These are phyloP conservation scores for Anthracocystis setariae DNA, from an alignment of 1,284 basidiomycete genomes.

Conservation along the genomic window DNA sequence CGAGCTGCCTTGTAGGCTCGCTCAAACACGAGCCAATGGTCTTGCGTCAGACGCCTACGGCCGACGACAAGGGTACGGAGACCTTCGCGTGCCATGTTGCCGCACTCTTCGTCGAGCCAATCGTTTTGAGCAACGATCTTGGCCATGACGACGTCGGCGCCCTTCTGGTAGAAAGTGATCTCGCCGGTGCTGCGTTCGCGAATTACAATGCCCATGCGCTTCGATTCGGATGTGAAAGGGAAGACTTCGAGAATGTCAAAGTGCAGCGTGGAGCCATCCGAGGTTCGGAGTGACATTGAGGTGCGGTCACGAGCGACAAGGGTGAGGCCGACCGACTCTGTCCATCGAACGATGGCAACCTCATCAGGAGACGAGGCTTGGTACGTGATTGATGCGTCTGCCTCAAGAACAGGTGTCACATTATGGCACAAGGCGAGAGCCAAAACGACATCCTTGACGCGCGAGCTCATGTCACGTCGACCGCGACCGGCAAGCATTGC, in stretches of 20 bases:
- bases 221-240: constrained; percentile 96
- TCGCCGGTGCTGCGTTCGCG: constrained; percentile 80
- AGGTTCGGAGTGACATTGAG: constrained; percentile 72
- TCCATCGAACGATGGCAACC: constrained; percentile 99
- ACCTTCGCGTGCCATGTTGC: constrained; percentile 98
- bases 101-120: constrained; percentile 98
- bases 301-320: constrained; percentile 88
- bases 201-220: constrained; percentile 98
- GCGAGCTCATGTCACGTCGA: constrained; percentile 90
- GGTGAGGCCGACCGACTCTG: constrained; percentile 89
- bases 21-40: constrained; percentile 81
- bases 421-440: constrained; percentile 97
- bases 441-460: constrained; percentile 92
- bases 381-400: constrained; percentile 92
- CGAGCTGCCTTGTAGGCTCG: constrained; percentile 81
- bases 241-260: constrained; percentile 94
- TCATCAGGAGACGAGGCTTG: constrained; percentile 99
- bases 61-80: constrained; percentile 92
- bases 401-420: constrained; percentile 92
- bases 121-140: constrained; percentile 94
- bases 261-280: constrained; percentile 69
- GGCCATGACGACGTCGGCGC: constrained; percentile 96
- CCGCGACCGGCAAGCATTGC: constrained; percentile 82
- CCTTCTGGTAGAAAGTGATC: constrained; percentile 92
- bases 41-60: constrained; percentile 78